Base-by-base conservation (phyloP, 495 filamentous ascomycete genomes). In the Hypoxylon cercidicola region DNA sequence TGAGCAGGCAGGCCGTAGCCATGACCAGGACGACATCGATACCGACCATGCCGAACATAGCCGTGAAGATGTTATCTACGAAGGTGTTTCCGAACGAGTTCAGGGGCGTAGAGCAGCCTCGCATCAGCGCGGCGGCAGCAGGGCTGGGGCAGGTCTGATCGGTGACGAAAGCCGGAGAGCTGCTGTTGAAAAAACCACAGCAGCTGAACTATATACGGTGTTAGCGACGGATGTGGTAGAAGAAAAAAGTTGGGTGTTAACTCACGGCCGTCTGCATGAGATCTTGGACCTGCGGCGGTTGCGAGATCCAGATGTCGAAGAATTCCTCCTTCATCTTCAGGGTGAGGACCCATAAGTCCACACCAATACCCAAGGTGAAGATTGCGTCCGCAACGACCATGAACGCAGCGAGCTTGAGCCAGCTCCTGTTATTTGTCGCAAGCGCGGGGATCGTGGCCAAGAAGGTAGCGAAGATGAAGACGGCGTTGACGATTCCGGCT, bases 61-160 rank as follows among this genome's bases (percentile, higher is more conserved):
- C 87, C 12, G 90, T 92, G 75, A 93, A 93, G 74, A 93, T 84
- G 64, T 86, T 72, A 74, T 89, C 87, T 40, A 92, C 73, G 70
- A 87, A 90, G 51, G 79, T 79, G 75, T 91, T 90, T 30, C 87
- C 84, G 64, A 86, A 91, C 34, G 70, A 78, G 25, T 81, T 81
- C 67, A 92, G 87, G 4, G 86, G 82, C 4, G 79, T 74, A 10
- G 89, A 78, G 68, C 90, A 93, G 2, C 88, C 88, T 45, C 80
- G 78, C 75, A 85, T 85, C 9, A 87, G 74, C n/a, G 88, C 85
- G 5, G 90, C 90, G 30, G 84, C 79, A 19, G 87, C 81, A 10
- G 84, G 79, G 67, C 81, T 88, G 6, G 83, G 78, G 75, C 90
- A 93, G 11, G 77, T 81, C 16, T 65, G 52, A 74, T 91, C 87